Percentiles rank a stretch among this genome's conserved stretches.
phyloP scores from a whole-genome alignment of 805 yeast species.

The Barnettozyma populi region DNA sequence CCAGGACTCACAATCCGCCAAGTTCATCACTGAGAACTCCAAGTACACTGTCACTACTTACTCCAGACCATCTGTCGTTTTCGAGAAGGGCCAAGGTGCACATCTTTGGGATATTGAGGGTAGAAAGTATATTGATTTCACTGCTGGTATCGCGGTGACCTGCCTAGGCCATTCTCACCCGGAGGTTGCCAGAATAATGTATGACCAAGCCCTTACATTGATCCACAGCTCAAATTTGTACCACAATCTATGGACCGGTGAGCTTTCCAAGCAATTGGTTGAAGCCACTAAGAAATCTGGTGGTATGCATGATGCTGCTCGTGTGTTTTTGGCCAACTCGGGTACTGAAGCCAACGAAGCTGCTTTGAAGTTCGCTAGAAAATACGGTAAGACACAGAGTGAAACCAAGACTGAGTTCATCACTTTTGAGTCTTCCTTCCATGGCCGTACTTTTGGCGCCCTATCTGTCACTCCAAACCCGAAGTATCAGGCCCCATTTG shows the following conservation, averaged over 20 bases:
- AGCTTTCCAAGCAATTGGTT: conserved; percentile 66
- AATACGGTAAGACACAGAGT: conserved; percentile 57
- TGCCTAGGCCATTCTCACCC: conserved; percentile 83
- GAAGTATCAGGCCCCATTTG: conserved; percentile 87
- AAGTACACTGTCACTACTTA: conserved; percentile 68
- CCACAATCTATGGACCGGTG: conserved; percentile 80
- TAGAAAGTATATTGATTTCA: conserved; percentile 77
- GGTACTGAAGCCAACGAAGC: conserved; percentile 83
- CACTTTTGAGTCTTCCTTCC: conserved; percentile 87
- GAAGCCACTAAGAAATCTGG: conserved; percentile 63
- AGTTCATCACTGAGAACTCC: conserved; percentile 31
- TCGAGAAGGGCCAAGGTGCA: conserved; percentile 81
- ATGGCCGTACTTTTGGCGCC: conserved; percentile 94
- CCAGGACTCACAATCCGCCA: conserved; percentile 27
- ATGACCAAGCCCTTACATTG: conserved; percentile 65
- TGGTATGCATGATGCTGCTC: conserved; percentile 76
- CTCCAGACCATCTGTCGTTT: conserved; percentile 69
- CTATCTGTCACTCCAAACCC: conserved; percentile 87
- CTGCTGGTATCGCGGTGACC: conserved; percentile 97
- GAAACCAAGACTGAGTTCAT: conserved; percentile 67
- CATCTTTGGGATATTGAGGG: conserved; percentile 75
- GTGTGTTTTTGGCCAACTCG: conserved; percentile 65
- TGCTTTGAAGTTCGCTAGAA: conserved; percentile 74
- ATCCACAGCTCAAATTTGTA: conserved; percentile 84
- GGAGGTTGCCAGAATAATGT: conserved; percentile 63